A percentile compares a stretch with the other conserved stretches of the same genome.
phyloP scores from a whole-genome alignment of 495 filamentous ascomycete species.

The Chaetomium cochliodes region DNA sequence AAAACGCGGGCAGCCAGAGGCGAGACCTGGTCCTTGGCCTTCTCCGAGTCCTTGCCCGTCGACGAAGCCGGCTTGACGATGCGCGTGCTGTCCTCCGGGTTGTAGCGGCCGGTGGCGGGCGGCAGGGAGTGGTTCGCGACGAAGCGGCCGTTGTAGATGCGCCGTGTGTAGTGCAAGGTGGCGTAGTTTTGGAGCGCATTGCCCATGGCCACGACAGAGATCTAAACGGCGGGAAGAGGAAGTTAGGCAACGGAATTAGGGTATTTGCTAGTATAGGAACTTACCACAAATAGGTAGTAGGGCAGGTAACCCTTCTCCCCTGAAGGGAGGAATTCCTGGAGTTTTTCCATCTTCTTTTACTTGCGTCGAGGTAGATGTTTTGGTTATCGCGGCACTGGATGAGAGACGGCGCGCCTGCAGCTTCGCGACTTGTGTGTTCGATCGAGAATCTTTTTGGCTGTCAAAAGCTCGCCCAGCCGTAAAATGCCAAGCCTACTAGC shows the following conservation, averaged over 20 bases:
- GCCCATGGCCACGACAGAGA: conserved; percentile 71
- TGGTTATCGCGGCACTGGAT: too few species aligned
- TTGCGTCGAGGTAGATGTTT: not conserved
- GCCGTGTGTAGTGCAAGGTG: conserved; percentile 68
- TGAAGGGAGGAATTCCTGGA: conserved; percentile 41
- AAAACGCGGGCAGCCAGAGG: conserved; percentile 79
- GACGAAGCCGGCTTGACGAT: conserved; percentile 48
- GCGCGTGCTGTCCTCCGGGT: conserved; percentile 47
- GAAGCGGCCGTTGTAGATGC: conserved; percentile 67
- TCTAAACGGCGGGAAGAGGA: conserved; percentile 41
- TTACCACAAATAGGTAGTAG: conserved; percentile 51
- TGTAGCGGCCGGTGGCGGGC: conserved; percentile 33
- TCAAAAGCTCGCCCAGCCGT: not conserved
- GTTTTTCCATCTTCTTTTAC: conserved; percentile 37
- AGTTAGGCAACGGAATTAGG: not conserved
- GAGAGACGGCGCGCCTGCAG: too few species aligned
- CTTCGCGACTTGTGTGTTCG: too few species aligned
- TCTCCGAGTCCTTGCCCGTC: conserved; percentile 49
- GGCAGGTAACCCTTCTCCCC: conserved; percentile 48
- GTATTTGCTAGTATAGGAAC: conserved; percentile 15
- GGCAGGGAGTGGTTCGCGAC: conserved; percentile 44
- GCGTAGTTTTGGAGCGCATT: conserved; percentile 81
- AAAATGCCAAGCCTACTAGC: conserved; percentile 6
- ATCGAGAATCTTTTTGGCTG: not conserved
- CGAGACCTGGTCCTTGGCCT: conserved; percentile 57